A percentile compares a stretch with the other conserved stretches of the same genome.
Evolutionary conservation across 257 asterid species (phyloP).

Genomic region (Solanum chiquidenum): DNA sequence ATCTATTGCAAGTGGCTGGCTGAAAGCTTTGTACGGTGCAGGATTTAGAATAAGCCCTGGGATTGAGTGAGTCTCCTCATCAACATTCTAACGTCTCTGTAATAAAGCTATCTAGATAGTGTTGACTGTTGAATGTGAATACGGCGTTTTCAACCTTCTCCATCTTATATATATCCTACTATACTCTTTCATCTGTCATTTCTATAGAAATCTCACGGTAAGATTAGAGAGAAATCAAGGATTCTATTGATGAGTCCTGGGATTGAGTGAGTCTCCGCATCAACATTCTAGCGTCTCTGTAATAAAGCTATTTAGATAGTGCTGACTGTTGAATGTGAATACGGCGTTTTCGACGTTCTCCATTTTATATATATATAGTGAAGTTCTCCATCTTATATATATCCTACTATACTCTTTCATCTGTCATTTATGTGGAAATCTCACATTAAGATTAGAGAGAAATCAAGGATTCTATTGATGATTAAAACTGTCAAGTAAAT

Average conservation of each 20-base stretch:
- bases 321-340: not conserved
- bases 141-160: not conserved
- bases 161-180: not conserved
- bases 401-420: not conserved
- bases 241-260: not conserved
- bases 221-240: too few species aligned
- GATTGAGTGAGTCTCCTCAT: not conserved
- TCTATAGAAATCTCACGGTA: too few species aligned
- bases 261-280: not conserved
- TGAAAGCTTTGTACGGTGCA: not conserved
- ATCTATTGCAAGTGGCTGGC: not conserved
- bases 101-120: not conserved
- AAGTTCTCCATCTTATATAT: not conserved
- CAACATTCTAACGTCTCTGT: not conserved
- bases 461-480: not conserved
- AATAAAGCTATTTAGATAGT: not conserved
- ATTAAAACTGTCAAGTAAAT: too few species aligned
- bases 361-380: not conserved
- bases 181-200: too few species aligned
- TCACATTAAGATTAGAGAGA: not conserved
- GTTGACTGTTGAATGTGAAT: not conserved
- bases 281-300: not conserved
- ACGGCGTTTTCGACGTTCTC: not conserved
- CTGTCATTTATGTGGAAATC: not conserved
- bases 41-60: not conserved